Evolutionary conservation across 352 stramenopile genomes (phyloP).

Genomic region (Globisporangium spiculum): DNA sequence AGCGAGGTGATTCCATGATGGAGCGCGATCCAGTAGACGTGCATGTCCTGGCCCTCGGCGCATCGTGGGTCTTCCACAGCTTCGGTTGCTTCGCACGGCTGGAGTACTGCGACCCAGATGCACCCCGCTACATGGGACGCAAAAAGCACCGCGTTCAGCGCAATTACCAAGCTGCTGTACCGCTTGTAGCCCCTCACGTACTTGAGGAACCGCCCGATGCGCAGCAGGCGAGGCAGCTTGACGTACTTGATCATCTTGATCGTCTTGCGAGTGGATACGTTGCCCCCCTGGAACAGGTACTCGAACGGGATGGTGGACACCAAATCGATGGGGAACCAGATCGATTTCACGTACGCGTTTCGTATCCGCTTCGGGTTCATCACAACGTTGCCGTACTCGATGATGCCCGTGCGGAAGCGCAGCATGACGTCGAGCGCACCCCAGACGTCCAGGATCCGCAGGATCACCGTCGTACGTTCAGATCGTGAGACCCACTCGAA

Average conservation of each 20-base stretch:
- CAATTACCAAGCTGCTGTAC: conserved; percentile 55
- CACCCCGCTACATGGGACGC: conserved; percentile 48
- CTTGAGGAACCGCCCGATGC: conserved; percentile 56
- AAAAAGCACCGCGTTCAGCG: conserved; percentile 52
- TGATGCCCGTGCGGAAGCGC: conserved; percentile 55
- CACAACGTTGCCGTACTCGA: conserved; percentile 51
- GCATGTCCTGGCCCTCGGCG: conserved; percentile 29
- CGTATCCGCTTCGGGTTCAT: conserved; percentile 56
- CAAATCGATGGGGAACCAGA: conserved; percentile 67
- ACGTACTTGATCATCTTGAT: conserved; percentile 79
- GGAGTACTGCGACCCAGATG: conserved; percentile 54
- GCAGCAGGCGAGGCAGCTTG: conserved; percentile 54
- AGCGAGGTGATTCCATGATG: conserved; percentile 54
- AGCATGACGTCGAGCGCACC: conserved; percentile 48
- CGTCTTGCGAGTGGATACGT: conserved; percentile 56
- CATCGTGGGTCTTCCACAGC: conserved; percentile 28
- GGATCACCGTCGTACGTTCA: conserved; percentile 25
- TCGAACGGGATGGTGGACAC: conserved; percentile 59
- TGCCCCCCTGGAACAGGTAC: conserved; percentile 37
- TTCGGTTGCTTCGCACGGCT: conserved; percentile 30
- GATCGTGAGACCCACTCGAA: conserved; percentile 61
- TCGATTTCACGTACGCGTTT: conserved; percentile 39
- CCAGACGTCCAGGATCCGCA: conserved; percentile 51
- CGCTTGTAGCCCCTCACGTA: conserved; percentile 58
- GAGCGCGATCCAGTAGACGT: conserved; percentile 57